phyloP scores from a whole-genome alignment of 768 basidiomycete genomes.

The Macrolepiota albuminosa region DNA sequence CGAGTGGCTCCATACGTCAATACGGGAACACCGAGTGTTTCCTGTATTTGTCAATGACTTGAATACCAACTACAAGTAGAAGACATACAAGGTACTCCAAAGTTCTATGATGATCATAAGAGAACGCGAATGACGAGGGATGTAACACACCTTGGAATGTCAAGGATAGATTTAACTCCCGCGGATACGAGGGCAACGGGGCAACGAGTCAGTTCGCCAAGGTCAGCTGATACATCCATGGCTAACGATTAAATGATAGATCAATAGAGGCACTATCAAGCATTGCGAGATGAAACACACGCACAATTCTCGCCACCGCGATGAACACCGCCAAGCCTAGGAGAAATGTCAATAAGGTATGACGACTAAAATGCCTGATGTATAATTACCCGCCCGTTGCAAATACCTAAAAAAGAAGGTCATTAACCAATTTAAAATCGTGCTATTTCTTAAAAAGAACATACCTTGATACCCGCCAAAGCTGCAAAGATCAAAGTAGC shows the following conservation, averaged over 20 bases:
- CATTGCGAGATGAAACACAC: conserved; percentile 5
- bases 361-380: neutral
- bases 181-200: conserved; percentile 91
- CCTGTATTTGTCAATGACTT: conserved; percentile 38
- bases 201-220: conserved; percentile 84
- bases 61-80: neutral
- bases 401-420: conserved; percentile 59
- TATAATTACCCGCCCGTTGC: conserved; percentile 81
- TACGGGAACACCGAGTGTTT: conserved; percentile 93
- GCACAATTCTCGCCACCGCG: conserved; percentile 43
- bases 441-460: neutral
- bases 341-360: neutral
- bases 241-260: conserved; percentile 38
- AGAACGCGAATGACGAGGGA: neutral
- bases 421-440: neutral
- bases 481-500: conserved; percentile 72
- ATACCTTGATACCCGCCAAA: conserved; percentile 81
- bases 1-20: conserved; percentile 67
- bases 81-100: conserved; percentile 68
- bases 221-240: conserved; percentile 93
- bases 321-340: conserved; percentile 79
- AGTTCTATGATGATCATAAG: conserved; percentile 42
- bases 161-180: conserved; percentile 92
- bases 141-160: conserved; percentile 69
- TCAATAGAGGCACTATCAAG: neutral